Percentiles rank a stretch among this genome's conserved stretches.
Evolutionary conservation across 176 grass and related monocot genomes (phyloP).

Genomic region (Triticum turgidum): DNA sequence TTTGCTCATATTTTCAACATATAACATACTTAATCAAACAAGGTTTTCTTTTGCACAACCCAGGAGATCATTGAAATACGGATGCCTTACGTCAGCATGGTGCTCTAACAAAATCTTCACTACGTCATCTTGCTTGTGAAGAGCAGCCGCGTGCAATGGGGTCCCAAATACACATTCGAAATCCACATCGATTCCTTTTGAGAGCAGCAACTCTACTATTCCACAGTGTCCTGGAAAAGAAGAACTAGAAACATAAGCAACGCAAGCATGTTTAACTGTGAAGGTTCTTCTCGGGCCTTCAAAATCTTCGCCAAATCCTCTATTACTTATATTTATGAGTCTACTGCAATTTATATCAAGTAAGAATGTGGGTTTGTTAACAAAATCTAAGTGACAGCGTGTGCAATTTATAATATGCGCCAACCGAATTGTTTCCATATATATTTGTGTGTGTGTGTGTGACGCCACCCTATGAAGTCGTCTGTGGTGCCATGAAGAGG

Average conservation of each 20-base stretch:
- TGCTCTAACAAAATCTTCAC: conserved; percentile 15
- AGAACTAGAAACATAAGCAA: neutral
- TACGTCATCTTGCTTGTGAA: neutral
- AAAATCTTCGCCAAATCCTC: neutral
- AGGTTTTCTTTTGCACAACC: neutral
- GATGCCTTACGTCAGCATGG: neutral
- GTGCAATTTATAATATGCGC: neutral
- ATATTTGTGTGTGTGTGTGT: neutral
- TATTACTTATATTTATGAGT: neutral
- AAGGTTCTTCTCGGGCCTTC: neutral
- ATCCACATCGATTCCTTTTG: neutral
- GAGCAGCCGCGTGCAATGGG: conserved; percentile 1
- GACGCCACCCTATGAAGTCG: too few relatives aligned
- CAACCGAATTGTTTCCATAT: neutral
- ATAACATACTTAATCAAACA: neutral
- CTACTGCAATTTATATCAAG: neutral
- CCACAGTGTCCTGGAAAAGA: neutral
- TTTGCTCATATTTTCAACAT: too few relatives aligned
- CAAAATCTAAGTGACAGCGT: neutral
- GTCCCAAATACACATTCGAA: neutral
- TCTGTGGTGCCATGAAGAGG: too few relatives aligned
- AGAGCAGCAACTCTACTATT: conserved; percentile 26
- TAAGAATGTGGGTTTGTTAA: neutral
- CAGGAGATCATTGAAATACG: neutral
- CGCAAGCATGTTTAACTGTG: neutral